Percentiles rank a stretch among this genome's conserved stretches.
Evolutionary conservation across 306 rosid genomes (phyloP).

Genomic region (Luffa aegyptiaca): DNA sequence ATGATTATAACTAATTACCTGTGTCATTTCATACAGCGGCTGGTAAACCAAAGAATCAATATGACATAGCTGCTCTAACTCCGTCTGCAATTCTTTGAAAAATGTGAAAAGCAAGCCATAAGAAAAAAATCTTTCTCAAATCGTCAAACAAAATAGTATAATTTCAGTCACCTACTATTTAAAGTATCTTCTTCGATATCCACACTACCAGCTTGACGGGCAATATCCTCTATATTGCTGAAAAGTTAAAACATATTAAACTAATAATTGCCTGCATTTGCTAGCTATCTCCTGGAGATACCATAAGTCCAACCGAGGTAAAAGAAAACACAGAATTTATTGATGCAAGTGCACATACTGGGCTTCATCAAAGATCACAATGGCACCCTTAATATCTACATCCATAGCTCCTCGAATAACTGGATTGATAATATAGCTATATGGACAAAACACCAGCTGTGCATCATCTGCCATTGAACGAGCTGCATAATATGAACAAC

Average conservation of each 20-base stretch:
- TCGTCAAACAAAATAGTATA: not conserved
- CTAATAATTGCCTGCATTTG: not conserved
- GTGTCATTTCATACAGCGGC: constrained; percentile 77
- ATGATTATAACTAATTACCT: constrained; percentile 37
- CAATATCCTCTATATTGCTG: constrained; percentile 94
- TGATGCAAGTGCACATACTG: constrained; percentile 44
- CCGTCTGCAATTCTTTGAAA: constrained; percentile 61
- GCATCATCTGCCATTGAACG: constrained; percentile 84
- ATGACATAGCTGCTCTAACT: constrained; percentile 58
- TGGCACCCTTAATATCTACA: constrained; percentile 76
- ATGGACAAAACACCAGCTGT: constrained; percentile 83
- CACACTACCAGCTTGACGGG: constrained; percentile 89
- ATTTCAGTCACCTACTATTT: constrained; percentile 52
- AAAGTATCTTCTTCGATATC: constrained; percentile 72
- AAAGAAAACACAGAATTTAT: not conserved
- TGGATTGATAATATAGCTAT: constrained; percentile 79
- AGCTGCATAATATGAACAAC: constrained; percentile 94
- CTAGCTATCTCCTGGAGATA: not conserved
- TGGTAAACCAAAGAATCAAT: constrained; percentile 50
- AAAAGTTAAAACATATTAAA: constrained; percentile 6
- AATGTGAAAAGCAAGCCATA: constrained; percentile 11
- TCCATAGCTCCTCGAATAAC: constrained; percentile 92
- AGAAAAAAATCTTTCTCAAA: constrained; percentile 12
- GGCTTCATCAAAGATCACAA: constrained; percentile 78
- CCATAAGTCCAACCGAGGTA: constrained; percentile 1